Conservation (phyloP, 257 asterid genomes). For the Salvia splendens region DNA sequence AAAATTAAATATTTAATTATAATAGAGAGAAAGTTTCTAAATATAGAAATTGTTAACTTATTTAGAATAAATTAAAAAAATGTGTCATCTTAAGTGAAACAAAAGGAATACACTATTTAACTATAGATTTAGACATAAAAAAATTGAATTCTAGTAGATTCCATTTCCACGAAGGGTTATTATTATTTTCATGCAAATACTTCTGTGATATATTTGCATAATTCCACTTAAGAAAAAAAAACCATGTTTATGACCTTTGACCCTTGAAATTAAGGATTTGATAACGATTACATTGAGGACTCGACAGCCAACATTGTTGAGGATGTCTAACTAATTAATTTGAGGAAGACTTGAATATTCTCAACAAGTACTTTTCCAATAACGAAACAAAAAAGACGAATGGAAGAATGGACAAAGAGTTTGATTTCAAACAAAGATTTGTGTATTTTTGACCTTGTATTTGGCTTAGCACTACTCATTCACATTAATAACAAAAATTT, state of each 20-base stretch:
- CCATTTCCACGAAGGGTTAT: no score
- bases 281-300: neutral
- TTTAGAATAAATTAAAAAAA: no score
- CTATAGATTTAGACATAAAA: no score
- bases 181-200: no score
- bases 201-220: neutral
- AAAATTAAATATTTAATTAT: no score
- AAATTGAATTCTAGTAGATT: no score
- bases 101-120: no score
- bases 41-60: no score
- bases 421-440: neutral
- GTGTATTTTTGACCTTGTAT: conserved; percentile 18
- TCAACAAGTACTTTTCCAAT: conserved; percentile 15
- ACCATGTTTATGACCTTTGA: neutral
- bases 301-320: conserved; percentile 21
- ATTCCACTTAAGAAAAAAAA: neutral
- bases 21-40: no score
- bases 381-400: conserved; percentile 3
- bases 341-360: conserved; percentile 15
- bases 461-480: conserved; percentile 20
- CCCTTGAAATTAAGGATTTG: neutral
- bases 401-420: neutral
- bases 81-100: no score
- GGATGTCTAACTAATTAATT: conserved; percentile 3
- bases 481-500: neutral